Evolutionary conservation across 148 eudicot genomes (phyloP), one percentile per base, ranked within the genome.

Genomic region (Chenopodium quinoa): DNA sequence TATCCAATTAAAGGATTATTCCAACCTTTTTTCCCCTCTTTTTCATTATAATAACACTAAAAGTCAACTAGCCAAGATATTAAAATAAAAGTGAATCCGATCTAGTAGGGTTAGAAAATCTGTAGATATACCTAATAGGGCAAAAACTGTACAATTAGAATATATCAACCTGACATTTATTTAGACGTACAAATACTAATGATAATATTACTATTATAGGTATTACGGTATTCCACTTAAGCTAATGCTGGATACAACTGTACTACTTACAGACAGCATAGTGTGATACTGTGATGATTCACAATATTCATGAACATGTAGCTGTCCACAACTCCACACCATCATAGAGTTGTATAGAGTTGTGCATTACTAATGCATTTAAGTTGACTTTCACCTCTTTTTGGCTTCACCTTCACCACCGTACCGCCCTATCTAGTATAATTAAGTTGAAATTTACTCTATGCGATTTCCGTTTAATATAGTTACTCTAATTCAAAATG

Each of bases 241-340:
- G 12, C 40, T 37, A 22, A 27, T 37, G 76, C 60, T 73, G 76
- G 56, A 73, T 73, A 73, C 76, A 73, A 73, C 76, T 73, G 76
- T 72, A 72, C 5, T 52, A 72, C 5, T 52, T 56, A 56, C 17
- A 56, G 60, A 56, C 19, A 56, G 17, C 16, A 56, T 56, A 16
- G 62, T 16, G 27, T 22, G 52, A 72, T 46, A 16, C 22, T 16
- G 27, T 22, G 52, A 72, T 46, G 6, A 11, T 20, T 13, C 0
- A 48, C 44, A 4, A 48, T 50, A 13, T 1, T 46, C 75, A 20
- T 31, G 46, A 19, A 72, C 23, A 44, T 46, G 46, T 72, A n/a
- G 29, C 16, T 72, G 75, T n/a, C 75, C 29, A 6, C 63, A 58
- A 58, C 16, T 13, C 62, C 7, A 11, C 68, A 64, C 23, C 29